phyloP scores from a whole-genome alignment of 371 early-diverging fungal species.

The Dinochytrium kinnereticum region DNA sequence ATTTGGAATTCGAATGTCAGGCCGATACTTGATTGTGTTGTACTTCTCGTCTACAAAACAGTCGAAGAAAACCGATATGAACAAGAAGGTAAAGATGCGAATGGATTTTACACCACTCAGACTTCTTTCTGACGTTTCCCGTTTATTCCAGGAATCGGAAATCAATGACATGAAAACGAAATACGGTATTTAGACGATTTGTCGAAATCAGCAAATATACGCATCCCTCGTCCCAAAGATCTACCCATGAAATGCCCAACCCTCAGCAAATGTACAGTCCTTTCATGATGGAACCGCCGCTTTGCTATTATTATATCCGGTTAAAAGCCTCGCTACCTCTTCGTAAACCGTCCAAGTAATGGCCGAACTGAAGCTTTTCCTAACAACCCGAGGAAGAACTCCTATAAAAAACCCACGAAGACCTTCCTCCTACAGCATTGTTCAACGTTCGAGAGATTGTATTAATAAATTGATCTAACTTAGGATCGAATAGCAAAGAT shows the following conservation, averaged over 20 bases:
- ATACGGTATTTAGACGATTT: constrained; percentile 30
- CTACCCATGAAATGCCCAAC: too few species aligned
- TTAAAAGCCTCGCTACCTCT: constrained; percentile 43
- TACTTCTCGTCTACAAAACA: constrained; percentile 78
- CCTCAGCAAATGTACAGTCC: too few species aligned
- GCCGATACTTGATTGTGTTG: constrained; percentile 92
- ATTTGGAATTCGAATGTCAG: too few species aligned
- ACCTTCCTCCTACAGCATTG: constrained; percentile 65
- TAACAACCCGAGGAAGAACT: constrained; percentile 77
- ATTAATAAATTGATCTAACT: too few species aligned
- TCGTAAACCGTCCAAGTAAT: constrained; percentile 96
- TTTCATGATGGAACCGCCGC: too few species aligned
- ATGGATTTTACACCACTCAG: constrained; percentile 38
- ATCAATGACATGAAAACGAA: constrained; percentile 74
- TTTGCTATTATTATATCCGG: neutral
- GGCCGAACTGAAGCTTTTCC: constrained; percentile 89
- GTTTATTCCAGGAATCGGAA: constrained; percentile 88
- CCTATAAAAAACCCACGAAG: constrained; percentile 84
- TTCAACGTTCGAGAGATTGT: neutral
- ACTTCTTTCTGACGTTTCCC: too few species aligned
- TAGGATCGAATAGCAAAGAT: too few species aligned
- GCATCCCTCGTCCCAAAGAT: neutral
- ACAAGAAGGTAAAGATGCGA: neutral
- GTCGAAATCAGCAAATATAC: neutral
- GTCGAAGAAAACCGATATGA: neutral